Evolutionary conservation across 768 basidiomycete genomes (phyloP).

Genomic region (Pulveroboletus sp.): DNA sequence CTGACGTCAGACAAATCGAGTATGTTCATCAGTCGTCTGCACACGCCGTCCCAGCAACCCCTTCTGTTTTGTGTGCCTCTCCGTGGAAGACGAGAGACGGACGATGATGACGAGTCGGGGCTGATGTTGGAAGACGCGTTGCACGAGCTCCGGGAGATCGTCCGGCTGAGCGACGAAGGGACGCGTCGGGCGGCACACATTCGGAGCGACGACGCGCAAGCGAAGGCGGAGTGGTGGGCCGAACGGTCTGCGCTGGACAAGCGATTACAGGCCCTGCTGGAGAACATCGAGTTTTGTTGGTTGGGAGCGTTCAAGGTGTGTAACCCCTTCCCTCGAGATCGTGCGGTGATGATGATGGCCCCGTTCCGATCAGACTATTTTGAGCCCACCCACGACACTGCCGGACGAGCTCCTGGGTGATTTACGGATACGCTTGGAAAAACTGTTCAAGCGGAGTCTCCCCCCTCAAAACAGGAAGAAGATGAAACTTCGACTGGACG

Average conservation of each 20-base stretch:
- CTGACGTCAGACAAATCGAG: conserved; percentile 80
- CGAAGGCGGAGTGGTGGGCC: conserved; percentile 82
- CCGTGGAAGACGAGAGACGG: conserved; percentile 73
- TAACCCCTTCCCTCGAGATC: neutral
- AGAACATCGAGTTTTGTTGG: conserved; percentile 94
- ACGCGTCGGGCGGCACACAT: conserved; percentile 71
- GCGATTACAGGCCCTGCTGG: conserved; percentile 67
- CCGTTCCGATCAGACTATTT: conserved; percentile 46
- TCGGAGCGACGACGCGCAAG: conserved; percentile 60
- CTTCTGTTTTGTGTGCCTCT: conserved; percentile 88
- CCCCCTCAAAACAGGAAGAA: conserved; percentile 60
- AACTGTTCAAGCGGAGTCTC: conserved; percentile 65
- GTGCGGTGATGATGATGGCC: neutral
- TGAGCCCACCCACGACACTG: conserved; percentile 44
- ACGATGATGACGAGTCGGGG: conserved; percentile 66
- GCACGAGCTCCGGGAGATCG: conserved; percentile 72
- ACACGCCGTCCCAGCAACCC: conserved; percentile 48
- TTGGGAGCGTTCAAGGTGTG: conserved; percentile 93
- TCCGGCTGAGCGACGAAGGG: conserved; percentile 71
- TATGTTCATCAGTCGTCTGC: conserved; percentile 79
- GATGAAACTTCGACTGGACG: conserved; percentile 57
- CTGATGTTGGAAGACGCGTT: conserved; percentile 74
- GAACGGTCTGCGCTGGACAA: conserved; percentile 71
- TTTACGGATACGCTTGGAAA: conserved; percentile 68
- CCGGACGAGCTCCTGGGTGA: conserved; percentile 46